Conservation (phyloP, 2,329 filamentous ascomycete species). For the Cytospora leucostoma region DNA sequence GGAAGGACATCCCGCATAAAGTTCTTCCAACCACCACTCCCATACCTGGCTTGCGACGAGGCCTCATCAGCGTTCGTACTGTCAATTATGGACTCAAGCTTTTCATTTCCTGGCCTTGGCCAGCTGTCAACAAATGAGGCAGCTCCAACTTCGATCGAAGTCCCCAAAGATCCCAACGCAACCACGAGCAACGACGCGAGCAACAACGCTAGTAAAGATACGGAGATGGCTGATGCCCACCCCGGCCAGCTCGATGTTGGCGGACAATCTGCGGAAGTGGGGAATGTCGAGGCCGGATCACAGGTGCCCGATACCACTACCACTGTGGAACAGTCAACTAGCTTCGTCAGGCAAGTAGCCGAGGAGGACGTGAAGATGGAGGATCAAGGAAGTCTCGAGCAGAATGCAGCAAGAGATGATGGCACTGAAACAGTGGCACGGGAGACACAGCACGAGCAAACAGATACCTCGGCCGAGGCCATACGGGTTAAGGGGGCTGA, state of each 20-base stretch:
- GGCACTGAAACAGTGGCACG: background rate
- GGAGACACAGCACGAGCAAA: slow-evolving; percentile 5
- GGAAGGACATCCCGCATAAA: background rate
- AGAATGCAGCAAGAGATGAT: background rate
- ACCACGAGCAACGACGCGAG: slow-evolving; percentile 24
- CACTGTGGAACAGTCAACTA: background rate
- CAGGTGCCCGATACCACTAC: background rate
- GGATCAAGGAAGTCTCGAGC: background rate
- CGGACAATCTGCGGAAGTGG: background rate
- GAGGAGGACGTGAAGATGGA: slow-evolving; percentile 17
- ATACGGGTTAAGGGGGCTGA: slow-evolving; percentile 1
- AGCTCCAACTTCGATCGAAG: slow-evolving; percentile 30
- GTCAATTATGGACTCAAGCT: slow-evolving; percentile 23
- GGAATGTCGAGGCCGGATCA: background rate
- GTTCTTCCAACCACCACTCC: background rate
- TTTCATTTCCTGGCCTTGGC: slow-evolving; percentile 37
- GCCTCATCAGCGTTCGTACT: background rate
- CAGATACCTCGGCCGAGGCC: background rate
- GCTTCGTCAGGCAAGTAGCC: background rate
- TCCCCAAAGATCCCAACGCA: slow-evolving; percentile 26
- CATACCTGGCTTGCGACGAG: background rate
- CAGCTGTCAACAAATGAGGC: slow-evolving; percentile 32
- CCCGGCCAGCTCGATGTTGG: background rate
- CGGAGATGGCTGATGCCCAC: slow-evolving; percentile 7
- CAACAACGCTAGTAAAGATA: slow-evolving; percentile 3